Evolutionary conservation across 1,284 basidiomycete species (phyloP), one percentile per base, ranked within the genome.

Genomic region (Ceratobasidium sp.): DNA sequence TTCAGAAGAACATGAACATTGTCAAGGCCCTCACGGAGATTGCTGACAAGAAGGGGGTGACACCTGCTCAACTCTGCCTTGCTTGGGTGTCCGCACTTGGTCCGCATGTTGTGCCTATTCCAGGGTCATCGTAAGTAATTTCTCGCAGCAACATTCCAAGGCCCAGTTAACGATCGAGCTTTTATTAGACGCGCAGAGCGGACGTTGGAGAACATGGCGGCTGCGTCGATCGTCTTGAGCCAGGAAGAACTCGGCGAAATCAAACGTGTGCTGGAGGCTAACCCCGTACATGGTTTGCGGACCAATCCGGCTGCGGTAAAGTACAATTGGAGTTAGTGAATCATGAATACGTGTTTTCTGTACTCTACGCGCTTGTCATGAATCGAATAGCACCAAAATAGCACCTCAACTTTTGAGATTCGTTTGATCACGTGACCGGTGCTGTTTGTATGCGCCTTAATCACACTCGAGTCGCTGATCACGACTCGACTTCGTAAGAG

Each of bases 61-160:
- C 89, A 0, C 83, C 88, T 0, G 88, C 88, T 0, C 91, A 93
- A 82, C 84, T 93, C 12, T 86, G 87, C 52, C 85, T 93, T 50
- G 91, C 91, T 0, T 94, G 91, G 90, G 86, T 92, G 10, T 82
- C 85, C 30, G 82, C 85, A 1, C 85, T 88, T 59, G 88, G 87
- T 18, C 82, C 83, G 27, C 87, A 88, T 66, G 85, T 88, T 59
- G 85, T 91, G 66, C 89, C 90, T 0, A 87, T 91, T 57, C 89
- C 90, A 0, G 89, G 89, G 3, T 89, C 88, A 1, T 88, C 77
- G 70, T 78, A 50, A 18, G 57, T 62, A 1, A 33, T 57, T 60
- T 12, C 5, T 35, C 50, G 1, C 23, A 41, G 7, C 12, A 38
- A n/a, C 50, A 3, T 38, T 33, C n/a, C 48, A 2, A 35, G 27